Percentiles rank a stretch among this genome's conserved stretches.
Conservation (phyloP, 805 yeast genomes). For the Barnettozyma sucrosica region DNA sequence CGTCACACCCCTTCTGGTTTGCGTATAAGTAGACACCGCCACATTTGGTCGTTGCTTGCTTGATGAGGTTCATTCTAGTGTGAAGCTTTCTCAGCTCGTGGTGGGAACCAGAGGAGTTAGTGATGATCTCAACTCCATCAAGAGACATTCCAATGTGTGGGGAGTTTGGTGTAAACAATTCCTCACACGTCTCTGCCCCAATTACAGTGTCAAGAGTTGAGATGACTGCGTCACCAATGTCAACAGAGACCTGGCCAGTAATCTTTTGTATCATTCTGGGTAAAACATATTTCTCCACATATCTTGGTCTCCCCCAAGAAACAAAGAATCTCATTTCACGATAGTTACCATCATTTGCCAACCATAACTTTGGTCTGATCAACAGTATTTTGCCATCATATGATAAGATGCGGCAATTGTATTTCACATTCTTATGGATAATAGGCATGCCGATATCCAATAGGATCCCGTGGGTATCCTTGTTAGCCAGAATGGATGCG, state of each 20-base stretch:
- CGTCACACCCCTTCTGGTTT: slow-evolving; percentile 97
- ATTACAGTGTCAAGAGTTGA: slow-evolving; percentile 79
- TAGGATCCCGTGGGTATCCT: slow-evolving; percentile 69
- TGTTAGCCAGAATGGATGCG: slow-evolving; percentile 61
- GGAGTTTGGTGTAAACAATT: slow-evolving; percentile 90
- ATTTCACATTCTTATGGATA: slow-evolving; percentile 78
- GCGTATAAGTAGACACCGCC: slow-evolving; percentile 94
- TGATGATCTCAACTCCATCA: slow-evolving; percentile 96
- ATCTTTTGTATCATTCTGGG: slow-evolving; percentile 64
- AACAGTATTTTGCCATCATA: slow-evolving; percentile 72
- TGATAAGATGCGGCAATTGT: slow-evolving; percentile 85
- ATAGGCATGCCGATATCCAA: slow-evolving; percentile 95
- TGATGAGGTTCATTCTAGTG: slow-evolving; percentile 76
- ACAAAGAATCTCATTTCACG: slow-evolving; percentile 96
- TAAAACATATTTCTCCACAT: slow-evolving; percentile 64
- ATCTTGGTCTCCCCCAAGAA: slow-evolving; percentile 82
- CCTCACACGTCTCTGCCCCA: slow-evolving; percentile 99
- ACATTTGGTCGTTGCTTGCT: slow-evolving; percentile 90
- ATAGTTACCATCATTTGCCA: slow-evolving; percentile 97
- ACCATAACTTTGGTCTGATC: slow-evolving; percentile 87
- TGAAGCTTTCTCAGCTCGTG: slow-evolving; percentile 90
- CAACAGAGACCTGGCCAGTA: slow-evolving; percentile 62
- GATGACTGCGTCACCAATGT: slow-evolving; percentile 87
- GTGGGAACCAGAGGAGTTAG: slow-evolving; percentile 96
- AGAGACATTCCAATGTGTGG: slow-evolving; percentile 90